Evolutionary conservation across 768 basidiomycete species (phyloP), one percentile per base, ranked within the genome.

Genomic region (Boletus edulis): DNA sequence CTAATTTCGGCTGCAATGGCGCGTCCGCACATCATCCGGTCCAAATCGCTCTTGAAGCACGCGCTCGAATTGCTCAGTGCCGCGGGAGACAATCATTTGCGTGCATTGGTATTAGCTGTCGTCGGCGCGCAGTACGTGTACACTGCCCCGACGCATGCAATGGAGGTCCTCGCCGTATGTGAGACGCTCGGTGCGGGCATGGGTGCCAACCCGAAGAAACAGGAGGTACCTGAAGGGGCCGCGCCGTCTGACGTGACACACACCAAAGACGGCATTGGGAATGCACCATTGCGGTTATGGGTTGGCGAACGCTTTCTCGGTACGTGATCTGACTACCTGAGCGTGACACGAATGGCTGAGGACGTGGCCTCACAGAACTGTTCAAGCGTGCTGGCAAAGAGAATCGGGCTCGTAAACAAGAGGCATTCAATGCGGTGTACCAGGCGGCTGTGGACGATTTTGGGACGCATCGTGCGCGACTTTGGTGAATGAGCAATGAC

Each of bases 111-210:
- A 4, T 74, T 91, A 17, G 81, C 86, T 3, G 76, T 91, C 17
- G 79, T 85, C 12, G 78, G 88, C 1, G 78, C 85, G 27, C 86
- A 90, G 57, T 91, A 89, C 56, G 62, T 87, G 27, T 81, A 89
- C 52, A 90, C 89, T 0, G 80, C 87, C 0, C 76, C 76, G 3
- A 81, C 83, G n/a, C 84, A 90, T 56, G 88, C 89, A 7, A 74
- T 77, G 63, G 73, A 77, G 50, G 86, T 89, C 75, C 70, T 92
- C 2, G 75, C 74, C 14, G 84, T 86, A 3, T 85, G 83, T 44
- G 86, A 86, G 62, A 84, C 85, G 62, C 75, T 91, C 2, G 86
- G 84, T 0, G 83, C 83, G 11, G 88, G 89, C 5, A 76, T 91
- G 49, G 87, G 88, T 22, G 76, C 70, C 31, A 61, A 48, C 15